Conservation (phyloP, 176 grass and related monocot genomes). For the Secale cereale region DNA sequence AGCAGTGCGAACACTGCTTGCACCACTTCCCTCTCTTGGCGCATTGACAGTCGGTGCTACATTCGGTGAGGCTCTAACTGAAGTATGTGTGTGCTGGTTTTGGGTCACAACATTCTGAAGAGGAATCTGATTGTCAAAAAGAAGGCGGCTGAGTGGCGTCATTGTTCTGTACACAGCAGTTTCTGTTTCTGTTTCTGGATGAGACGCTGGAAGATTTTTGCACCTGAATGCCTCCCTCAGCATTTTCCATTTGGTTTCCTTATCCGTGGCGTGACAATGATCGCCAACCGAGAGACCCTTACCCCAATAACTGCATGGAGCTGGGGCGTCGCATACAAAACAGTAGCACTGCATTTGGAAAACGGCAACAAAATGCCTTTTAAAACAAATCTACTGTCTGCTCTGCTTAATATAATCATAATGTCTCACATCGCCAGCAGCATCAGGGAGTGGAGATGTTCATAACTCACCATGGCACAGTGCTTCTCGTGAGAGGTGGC, state of each 20-base stretch:
- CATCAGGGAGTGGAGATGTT: background rate
- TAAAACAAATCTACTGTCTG: background rate
- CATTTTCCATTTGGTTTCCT: slow-evolving; percentile 54
- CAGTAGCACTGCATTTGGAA: slow-evolving; percentile 93
- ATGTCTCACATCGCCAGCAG: background rate
- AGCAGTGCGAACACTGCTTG: background rate
- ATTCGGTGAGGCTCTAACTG: background rate
- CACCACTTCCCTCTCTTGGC: background rate
- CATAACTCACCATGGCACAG: slow-evolving; percentile 69
- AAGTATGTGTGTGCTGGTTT: background rate
- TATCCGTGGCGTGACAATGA: slow-evolving; percentile 89
- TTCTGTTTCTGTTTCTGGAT: slow-evolving; percentile 30
- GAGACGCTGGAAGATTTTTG: slow-evolving; percentile 26
- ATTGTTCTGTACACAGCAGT: slow-evolving; percentile 9
- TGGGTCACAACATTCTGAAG: background rate
- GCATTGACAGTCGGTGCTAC: background rate
- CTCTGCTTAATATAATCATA: background rate
- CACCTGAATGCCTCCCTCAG: slow-evolving; percentile 51
- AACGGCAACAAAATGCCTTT: background rate
- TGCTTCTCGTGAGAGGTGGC: slow-evolving; percentile 65
- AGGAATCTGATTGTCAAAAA: background rate
- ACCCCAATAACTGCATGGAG: slow-evolving; percentile 88
- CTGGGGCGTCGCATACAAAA: slow-evolving; percentile 81
- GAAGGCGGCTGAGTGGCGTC: background rate
- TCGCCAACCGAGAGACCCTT: slow-evolving; percentile 20